Base-by-base conservation (phyloP, 257 asterid species). In the Penstemon barbatus region DNA sequence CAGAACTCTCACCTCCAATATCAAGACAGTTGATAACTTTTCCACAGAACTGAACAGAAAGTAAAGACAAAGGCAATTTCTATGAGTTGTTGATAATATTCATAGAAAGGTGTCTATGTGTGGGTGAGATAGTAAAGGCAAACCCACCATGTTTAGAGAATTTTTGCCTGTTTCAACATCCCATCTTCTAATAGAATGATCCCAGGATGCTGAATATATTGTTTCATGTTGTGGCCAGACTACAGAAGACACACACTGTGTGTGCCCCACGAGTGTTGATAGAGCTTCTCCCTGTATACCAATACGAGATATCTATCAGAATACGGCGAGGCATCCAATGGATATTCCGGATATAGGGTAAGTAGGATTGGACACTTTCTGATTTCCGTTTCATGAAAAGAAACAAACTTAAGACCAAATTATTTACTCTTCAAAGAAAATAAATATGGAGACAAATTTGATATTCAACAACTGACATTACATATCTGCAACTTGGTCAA, bases 1-100 rank as follows among this genome's bases (percentile, higher is more conserved):
- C 74, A 43, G 95, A 91, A 84, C 99, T 79, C 76, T 94, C 97
- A 66, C 99, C 99, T 67, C 99, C 99, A 81, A 94, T 80, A 77
- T 85, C 92, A 75, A 94, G 87, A 77, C 96, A 89, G 79, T 81
- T 89, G 43, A 91, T 66, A 65, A 78, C 97, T 84, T 91, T 94
- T 63, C 96, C 89, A 72, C 85, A 80, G 50, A 63, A 83, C 99
- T 94, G 78, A 49, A 68, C 7, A 33, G 44, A 56, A 60, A 64
- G 12, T 11, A 15, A 71, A 48, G 13, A 72, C 45, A 36, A 33
- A 57, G 71, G 12, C 41, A 8, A 25, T 68, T 19, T 63, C 7
- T 6, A 46, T 68, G 65, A 25, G 1, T 25, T 25, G 33, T 25
- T 25, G 33, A 25, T 25, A 10, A 6, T 33, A 60, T 40, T 60